Evolutionary conservation across 129 eudicot genomes (phyloP).

Genomic region (Smallanthus sonchifolius): DNA sequence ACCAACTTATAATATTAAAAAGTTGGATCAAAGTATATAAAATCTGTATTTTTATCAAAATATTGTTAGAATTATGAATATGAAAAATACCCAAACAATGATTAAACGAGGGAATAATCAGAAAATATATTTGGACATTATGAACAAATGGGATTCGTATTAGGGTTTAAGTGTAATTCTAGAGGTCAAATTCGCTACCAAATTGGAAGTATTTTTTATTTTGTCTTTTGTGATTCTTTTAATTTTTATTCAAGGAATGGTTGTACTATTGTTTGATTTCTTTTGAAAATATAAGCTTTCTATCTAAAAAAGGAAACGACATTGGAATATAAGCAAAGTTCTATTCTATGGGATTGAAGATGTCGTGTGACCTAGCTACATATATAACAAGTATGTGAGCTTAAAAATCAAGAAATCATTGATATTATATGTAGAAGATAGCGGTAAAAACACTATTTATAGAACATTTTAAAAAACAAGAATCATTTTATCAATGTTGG

Average conservation of each 20-base stretch:
- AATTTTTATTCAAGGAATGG: slow-evolving; percentile 8
- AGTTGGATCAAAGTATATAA: neutral
- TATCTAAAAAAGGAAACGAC: neutral
- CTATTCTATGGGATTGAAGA: neutral
- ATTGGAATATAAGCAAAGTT: neutral
- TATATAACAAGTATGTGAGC: neutral
- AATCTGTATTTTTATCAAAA: neutral
- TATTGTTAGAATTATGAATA: neutral
- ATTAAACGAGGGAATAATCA: slow-evolving; percentile 7
- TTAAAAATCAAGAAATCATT: no score
- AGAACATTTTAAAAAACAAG: no score
- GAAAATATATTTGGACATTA: neutral
- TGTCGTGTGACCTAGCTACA: neutral
- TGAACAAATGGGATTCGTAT: slow-evolving; percentile 1
- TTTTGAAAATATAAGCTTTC: neutral
- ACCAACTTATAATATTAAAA: neutral
- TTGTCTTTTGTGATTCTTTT: slow-evolving; percentile 2
- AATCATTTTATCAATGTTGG: no score
- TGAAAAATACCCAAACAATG: neutral
- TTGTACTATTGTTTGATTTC: neutral
- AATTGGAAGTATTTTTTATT: neutral
- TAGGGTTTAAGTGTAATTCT: slow-evolving; percentile 7
- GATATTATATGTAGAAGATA: no score
- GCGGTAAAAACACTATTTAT: no score
- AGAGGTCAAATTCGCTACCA: slow-evolving; percentile 20